Evolutionary conservation across 768 basidiomycete genomes (phyloP).

Genomic region (Naganishia vishniacii): DNA sequence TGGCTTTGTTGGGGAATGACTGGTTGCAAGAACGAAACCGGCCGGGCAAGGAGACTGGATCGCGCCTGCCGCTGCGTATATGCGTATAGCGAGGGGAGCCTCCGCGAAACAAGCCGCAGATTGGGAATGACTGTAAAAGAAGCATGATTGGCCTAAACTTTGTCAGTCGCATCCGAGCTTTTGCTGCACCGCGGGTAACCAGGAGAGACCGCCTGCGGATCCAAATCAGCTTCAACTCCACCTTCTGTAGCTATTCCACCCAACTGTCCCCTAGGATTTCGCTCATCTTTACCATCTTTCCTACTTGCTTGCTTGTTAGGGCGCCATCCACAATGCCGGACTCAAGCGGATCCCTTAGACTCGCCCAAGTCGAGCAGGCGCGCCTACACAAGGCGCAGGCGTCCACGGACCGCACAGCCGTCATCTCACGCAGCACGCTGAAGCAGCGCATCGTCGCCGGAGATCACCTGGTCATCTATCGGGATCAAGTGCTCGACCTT

Average conservation of each 20-base stretch:
- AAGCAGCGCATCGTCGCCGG: slow-evolving; percentile 69
- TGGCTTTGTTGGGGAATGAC: too few relatives aligned
- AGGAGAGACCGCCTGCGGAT: too few relatives aligned
- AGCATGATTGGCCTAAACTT: not conserved
- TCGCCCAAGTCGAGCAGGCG: slow-evolving; percentile 1
- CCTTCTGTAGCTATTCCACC: too few relatives aligned
- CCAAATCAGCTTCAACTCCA: too few relatives aligned
- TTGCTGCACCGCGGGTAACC: too few relatives aligned
- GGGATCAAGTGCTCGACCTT: slow-evolving; percentile 53
- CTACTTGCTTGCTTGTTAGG: not conserved
- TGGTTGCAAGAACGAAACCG: too few relatives aligned
- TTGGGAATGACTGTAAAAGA: not conserved
- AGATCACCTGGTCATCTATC: slow-evolving; percentile 68
- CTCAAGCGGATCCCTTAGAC: not conserved
- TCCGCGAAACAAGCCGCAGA: not conserved
- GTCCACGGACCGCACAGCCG: not conserved
- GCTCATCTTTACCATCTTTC: too few relatives aligned
- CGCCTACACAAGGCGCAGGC: not conserved
- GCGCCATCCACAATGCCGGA: not conserved
- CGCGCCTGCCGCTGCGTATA: not conserved
- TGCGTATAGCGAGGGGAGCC: not conserved
- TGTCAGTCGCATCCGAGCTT: too few relatives aligned
- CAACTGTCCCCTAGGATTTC: too few relatives aligned
- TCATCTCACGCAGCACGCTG: slow-evolving; percentile 50
- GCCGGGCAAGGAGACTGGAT: too few relatives aligned